Evolutionary conservation across 176 grass and related monocot genomes (phyloP).

Genomic region (Leersia perrieri): DNA sequence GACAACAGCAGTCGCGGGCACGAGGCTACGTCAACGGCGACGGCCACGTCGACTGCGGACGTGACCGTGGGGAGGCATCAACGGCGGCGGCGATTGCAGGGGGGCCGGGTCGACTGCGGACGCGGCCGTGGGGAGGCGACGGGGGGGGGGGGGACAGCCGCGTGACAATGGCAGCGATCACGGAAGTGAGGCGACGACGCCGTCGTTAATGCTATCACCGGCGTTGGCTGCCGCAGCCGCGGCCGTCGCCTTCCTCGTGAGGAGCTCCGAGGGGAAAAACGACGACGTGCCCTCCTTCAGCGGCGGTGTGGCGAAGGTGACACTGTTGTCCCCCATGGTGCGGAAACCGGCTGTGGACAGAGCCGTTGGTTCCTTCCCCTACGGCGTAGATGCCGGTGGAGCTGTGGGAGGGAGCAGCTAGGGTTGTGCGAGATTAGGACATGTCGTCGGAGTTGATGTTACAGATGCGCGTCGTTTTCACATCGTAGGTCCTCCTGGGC

Average conservation of each 20-base stretch:
- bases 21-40: no score
- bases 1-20: no score
- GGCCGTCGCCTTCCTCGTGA: conserved; percentile 46
- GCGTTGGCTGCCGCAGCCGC: conserved; percentile 21
- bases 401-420: conserved; percentile 86
- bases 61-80: no score
- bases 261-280: conserved; percentile 85
- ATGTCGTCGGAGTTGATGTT: conserved; percentile 92
- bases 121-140: no score
- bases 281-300: conserved; percentile 54
- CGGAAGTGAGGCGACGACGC: no score
- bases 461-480: conserved; percentile 58
- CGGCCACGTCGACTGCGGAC: no score
- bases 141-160: no score
- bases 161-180: no score
- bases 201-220: conserved; percentile 60
- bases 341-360: conserved; percentile 88
- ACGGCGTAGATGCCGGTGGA: conserved; percentile 91
- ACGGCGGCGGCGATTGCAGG: no score
- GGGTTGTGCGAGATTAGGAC: conserved; percentile 99
- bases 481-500: conserved; percentile 58
- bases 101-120: no score
- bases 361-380: conserved; percentile 95
- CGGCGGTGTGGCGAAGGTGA: conserved; percentile 62
- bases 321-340: conserved; percentile 84